These are phyloP conservation scores for Paxillus involutus DNA, from an alignment of 768 basidiomycete genomes.

Conservation along the genomic window DNA sequence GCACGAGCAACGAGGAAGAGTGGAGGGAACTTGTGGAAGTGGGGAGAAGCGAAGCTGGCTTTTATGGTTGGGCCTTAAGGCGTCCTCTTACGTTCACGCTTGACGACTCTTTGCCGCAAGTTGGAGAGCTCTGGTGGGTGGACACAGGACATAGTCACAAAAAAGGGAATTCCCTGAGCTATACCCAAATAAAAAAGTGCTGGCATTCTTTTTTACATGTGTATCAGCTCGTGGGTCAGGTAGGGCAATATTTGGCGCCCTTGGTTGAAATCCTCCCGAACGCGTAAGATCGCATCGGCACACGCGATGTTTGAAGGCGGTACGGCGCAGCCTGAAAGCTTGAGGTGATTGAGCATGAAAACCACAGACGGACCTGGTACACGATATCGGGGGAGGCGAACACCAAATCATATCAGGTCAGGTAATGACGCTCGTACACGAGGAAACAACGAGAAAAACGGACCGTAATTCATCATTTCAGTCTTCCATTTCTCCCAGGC, in stretches of 20 bases:
- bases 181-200: no score
- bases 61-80: slow-evolving; percentile 12
- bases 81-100: no score
- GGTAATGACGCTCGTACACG: slow-evolving; percentile 7
- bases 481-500: slow-evolving; percentile 70
- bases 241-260: slow-evolving; percentile 67
- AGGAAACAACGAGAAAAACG: slow-evolving; percentile 29
- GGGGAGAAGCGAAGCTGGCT: neutral
- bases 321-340: slow-evolving; percentile 68
- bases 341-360: slow-evolving; percentile 93
- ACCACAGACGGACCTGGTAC: slow-evolving; percentile 74
- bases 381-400: slow-evolving; percentile 1
- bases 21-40: slow-evolving; percentile 15
- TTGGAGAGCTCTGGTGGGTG: no score
- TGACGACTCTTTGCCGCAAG: no score
- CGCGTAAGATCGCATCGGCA: slow-evolving; percentile 61
- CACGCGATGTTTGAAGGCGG: slow-evolving; percentile 77
- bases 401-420: slow-evolving; percentile 13
- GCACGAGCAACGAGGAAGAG: neutral
- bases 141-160: no score
- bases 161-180: no score
- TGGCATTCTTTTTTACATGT: slow-evolving; percentile 73
- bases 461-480: slow-evolving; percentile 53
- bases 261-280: slow-evolving; percentile 84
- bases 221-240: slow-evolving; percentile 89